Evolutionary conservation across 1,139 yeast species (phyloP).

Genomic region (Geotrichum restrictum): DNA sequence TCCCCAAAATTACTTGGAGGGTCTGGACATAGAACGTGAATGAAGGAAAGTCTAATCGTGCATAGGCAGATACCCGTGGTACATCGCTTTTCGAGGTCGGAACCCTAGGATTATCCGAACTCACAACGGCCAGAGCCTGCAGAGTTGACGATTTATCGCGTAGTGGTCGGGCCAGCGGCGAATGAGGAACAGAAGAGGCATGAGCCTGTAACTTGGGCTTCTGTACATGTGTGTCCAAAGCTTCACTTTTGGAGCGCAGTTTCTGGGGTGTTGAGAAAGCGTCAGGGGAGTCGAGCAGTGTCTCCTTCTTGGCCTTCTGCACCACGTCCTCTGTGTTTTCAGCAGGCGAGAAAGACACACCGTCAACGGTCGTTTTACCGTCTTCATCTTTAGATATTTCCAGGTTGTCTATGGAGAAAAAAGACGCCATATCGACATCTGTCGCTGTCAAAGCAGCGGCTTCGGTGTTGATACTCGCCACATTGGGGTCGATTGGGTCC

Average conservation of each 20-base stretch:
- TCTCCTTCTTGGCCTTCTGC: neutral
- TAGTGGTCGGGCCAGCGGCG: conserved; percentile 5
- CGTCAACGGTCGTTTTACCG: conserved; percentile 7
- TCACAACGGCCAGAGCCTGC: conserved; percentile 10
- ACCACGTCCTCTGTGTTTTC: neutral
- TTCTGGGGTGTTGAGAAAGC: neutral
- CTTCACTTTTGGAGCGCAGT: conserved; percentile 18
- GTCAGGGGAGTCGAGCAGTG: neutral
- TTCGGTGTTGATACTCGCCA: neutral
- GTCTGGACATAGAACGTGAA: conserved; percentile 95
- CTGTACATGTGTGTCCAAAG: conserved; percentile 9
- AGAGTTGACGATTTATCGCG: conserved; percentile 16
- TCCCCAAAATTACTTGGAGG: conserved; percentile 83
- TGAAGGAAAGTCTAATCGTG: conserved; percentile 85
- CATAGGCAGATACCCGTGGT: conserved; percentile 69
- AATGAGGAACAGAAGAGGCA: conserved; percentile 17
- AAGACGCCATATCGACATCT: conserved; percentile 7
- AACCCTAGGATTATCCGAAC: neutral
- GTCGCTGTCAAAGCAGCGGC: neutral
- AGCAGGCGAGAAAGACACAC: conserved; percentile 1
- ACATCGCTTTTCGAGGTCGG: neutral
- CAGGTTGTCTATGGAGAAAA: conserved; percentile 8
- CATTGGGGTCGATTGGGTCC: neutral
- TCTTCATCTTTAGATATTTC: conserved; percentile 8
- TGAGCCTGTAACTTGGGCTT: conserved; percentile 4